Evolutionary conservation across 257 asterid genomes (phyloP).

Genomic region (Solanum raphanifolium): DNA sequence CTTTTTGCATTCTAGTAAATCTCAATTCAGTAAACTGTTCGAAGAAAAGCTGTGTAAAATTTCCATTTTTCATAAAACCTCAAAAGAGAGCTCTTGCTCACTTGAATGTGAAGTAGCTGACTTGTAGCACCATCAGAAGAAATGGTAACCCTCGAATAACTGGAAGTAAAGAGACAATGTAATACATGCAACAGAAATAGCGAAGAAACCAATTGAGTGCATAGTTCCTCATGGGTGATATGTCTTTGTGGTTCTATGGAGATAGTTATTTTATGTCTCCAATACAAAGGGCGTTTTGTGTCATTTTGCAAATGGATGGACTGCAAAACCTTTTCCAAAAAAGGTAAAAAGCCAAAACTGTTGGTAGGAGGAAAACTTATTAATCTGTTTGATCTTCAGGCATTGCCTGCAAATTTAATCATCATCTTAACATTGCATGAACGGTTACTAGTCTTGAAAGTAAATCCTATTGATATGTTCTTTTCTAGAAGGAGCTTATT

Average conservation of each 20-base stretch:
- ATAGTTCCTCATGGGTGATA: neutral
- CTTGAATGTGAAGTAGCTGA: neutral
- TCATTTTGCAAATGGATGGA: neutral
- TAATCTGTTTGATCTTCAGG: neutral
- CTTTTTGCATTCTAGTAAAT: neutral
- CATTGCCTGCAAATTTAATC: neutral
- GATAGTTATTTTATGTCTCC: neutral
- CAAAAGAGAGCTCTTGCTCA: neutral
- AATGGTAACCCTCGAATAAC: neutral
- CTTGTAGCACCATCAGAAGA: neutral
- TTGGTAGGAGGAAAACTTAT: neutral
- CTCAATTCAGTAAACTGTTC: neutral
- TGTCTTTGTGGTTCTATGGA: neutral
- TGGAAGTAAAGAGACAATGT: neutral
- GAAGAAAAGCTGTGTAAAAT: neutral
- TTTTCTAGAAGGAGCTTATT: constrained; percentile 1
- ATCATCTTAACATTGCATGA: neutral
- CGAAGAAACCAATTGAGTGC: neutral
- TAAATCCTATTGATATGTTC: neutral
- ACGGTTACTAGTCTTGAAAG: neutral
- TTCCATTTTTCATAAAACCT: neutral
- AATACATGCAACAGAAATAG: neutral
- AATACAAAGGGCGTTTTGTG: neutral
- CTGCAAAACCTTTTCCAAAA: neutral
- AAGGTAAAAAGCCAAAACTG: neutral